A percentile compares a stretch with the other conserved stretches of the same genome.
Conservation (phyloP, 2,329 filamentous ascomycete species). For the Epichloe brachyelytri region DNA sequence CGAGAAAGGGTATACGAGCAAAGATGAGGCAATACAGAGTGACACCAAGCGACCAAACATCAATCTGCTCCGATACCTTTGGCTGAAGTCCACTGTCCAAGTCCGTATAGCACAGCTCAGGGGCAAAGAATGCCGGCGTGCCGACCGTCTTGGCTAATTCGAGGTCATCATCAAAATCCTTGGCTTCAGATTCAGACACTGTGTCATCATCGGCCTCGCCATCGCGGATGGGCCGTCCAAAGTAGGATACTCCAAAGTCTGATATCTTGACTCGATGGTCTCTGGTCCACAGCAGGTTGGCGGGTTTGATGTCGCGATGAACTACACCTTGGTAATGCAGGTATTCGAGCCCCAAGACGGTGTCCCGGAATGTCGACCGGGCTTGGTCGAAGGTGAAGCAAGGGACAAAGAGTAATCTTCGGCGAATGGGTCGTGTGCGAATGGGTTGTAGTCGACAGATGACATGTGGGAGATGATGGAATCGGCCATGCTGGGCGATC, state of each 20-base stretch:
- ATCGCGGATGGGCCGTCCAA: slow-evolving; percentile 75
- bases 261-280: slow-evolving; percentile 91
- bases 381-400: slow-evolving; percentile 80
- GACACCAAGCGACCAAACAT: slow-evolving; percentile 93
- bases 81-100: slow-evolving; percentile 53
- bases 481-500: slow-evolving; percentile 70
- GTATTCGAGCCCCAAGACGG: slow-evolving; percentile 85
- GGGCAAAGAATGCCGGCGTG: slow-evolving; percentile 94
- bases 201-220: slow-evolving; percentile 66
- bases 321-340: slow-evolving; percentile 79
- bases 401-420: slow-evolving; percentile 85
- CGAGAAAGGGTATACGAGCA: slow-evolving; percentile 84
- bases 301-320: slow-evolving; percentile 75
- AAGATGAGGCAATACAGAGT: slow-evolving; percentile 93
- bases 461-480: slow-evolving; percentile 62
- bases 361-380: slow-evolving; percentile 78
- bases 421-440: slow-evolving; percentile 53
- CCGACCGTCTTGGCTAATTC: slow-evolving; percentile 97
- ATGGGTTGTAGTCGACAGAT: slow-evolving; percentile 45
- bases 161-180: slow-evolving; percentile 80
- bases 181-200: slow-evolving; percentile 67
- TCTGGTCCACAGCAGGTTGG: slow-evolving; percentile 78
- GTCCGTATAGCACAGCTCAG: slow-evolving; percentile 87
- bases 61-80: slow-evolving; percentile 83
- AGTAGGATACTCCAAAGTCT: slow-evolving; percentile 96